Conservation (phyloP, 768 basidiomycete species). For the Chiua virens region DNA sequence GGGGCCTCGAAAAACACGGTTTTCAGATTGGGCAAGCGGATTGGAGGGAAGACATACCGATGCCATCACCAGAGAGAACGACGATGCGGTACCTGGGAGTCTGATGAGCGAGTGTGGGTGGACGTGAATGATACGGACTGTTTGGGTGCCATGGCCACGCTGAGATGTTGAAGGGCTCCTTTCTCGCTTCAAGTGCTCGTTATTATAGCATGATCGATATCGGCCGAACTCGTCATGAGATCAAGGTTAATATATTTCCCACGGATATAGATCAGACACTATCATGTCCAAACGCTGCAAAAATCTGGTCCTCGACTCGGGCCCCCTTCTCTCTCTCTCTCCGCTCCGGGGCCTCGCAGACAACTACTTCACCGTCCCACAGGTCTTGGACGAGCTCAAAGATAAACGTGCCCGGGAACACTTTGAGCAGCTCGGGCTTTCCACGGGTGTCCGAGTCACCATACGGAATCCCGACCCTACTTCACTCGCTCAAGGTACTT, state of each 20-base stretch:
- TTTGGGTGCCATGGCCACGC: conserved; percentile 40
- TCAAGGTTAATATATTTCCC: conserved; percentile 5
- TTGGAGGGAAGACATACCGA: conserved; percentile 54
- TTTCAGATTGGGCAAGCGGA: not conserved
- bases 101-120: conserved; percentile 7
- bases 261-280: conserved; percentile 8
- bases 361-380: conserved; percentile 84
- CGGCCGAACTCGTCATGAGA: not conserved
- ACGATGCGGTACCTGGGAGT: conserved; percentile 75
- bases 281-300: conserved; percentile 53
- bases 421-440: conserved; percentile 73
- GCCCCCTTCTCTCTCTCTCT: conserved; percentile 85
- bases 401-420: conserved; percentile 87
- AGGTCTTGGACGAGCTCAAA: conserved; percentile 87
- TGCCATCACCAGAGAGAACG: conserved; percentile 95
- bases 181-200: not conserved
- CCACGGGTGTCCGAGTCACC: conserved; percentile 73
- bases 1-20: conserved; percentile 56
- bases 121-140: conserved; percentile 35
- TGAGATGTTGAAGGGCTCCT: not conserved
- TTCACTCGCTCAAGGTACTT: conserved; percentile 63
- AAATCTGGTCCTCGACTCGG: conserved; percentile 89
- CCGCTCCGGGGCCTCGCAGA: conserved; percentile 88
- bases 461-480: conserved; percentile 68
- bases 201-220: no score